These are phyloP conservation scores for Mycena polygramma DNA, from an alignment of 768 basidiomycete genomes.

Conservation along the genomic window DNA sequence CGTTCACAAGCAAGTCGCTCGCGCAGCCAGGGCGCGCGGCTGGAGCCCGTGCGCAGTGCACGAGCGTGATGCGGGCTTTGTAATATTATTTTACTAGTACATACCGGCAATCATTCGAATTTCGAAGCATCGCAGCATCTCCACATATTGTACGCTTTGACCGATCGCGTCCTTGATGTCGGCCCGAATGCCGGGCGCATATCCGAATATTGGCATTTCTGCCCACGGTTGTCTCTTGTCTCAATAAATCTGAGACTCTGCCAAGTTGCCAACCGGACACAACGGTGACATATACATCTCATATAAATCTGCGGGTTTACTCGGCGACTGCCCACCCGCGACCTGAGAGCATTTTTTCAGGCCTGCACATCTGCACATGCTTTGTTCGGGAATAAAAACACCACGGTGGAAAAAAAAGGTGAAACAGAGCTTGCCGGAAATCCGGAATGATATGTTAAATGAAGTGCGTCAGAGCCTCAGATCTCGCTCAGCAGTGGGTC, in stretches of 20 bases:
- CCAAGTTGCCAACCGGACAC: neutral
- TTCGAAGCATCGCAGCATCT: neutral
- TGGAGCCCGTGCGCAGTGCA: constrained; percentile 31
- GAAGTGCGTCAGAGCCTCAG: no score
- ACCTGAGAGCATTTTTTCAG: neutral
- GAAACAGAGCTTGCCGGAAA: constrained; percentile 5
- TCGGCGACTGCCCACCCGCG: neutral
- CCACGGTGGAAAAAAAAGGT: neutral
- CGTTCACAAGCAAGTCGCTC: constrained; percentile 5
- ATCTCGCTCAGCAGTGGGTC: no score
- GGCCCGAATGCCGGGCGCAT: neutral
- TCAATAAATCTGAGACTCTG: neutral
- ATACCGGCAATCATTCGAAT: constrained; percentile 3
- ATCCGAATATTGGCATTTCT: neutral
- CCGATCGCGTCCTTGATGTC: neutral
- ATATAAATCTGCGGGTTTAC: neutral
- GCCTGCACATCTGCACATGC: constrained; percentile 20
- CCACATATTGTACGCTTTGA: constrained; percentile 11
- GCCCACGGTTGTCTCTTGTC: constrained; percentile 1
- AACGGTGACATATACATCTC: neutral
- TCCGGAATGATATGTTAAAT: no score
- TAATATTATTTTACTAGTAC: no score
- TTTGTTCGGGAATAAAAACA: constrained; percentile 16
- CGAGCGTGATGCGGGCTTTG: neutral
- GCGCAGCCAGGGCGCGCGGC: constrained; percentile 7